Evolutionary conservation across 139 green algal species (phyloP).

Genomic region (Limnomonas spitsbergensis): DNA sequence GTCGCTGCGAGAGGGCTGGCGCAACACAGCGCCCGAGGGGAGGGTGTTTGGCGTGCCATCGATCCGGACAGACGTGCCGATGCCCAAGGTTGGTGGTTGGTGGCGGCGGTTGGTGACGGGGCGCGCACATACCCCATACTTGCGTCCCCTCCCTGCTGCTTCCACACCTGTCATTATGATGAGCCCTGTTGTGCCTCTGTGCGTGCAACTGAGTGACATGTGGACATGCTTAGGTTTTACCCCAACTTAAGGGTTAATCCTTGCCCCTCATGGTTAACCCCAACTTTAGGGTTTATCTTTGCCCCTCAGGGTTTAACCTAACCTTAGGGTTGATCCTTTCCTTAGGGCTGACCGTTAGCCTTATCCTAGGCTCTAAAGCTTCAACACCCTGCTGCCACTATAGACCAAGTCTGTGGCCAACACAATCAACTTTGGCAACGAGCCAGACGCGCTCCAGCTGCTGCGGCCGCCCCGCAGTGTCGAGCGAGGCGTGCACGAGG

Average conservation of each 20-base stretch:
- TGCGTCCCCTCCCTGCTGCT: not conserved
- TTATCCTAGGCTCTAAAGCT: no score
- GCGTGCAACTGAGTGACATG: no score
- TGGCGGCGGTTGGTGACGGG: not conserved
- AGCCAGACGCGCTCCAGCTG: constrained; percentile 58
- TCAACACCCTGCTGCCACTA: no score
- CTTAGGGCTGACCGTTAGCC: no score
- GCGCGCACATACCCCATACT: not conserved
- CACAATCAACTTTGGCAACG: constrained; percentile 67
- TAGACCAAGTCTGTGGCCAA: constrained; percentile 42
- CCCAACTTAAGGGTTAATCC: no score
- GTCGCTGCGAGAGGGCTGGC: constrained; percentile 57
- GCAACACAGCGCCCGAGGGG: constrained; percentile 42
- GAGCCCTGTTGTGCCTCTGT: no score
- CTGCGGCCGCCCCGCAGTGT: constrained; percentile 51
- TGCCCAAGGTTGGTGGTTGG: constrained; percentile 27
- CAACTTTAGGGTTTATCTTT: no score
- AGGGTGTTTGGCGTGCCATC: constrained; percentile 21
- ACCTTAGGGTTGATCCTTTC: no score
- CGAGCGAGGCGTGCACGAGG: constrained; percentile 57
- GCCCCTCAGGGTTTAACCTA: no score
- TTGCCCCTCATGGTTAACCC: no score
- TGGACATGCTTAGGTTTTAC: no score
- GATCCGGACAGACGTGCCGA: constrained; percentile 57
- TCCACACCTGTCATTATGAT: no score